Conservation (phyloP, 2,329 filamentous ascomycete genomes). For the Arthrobotrys musiformis region DNA sequence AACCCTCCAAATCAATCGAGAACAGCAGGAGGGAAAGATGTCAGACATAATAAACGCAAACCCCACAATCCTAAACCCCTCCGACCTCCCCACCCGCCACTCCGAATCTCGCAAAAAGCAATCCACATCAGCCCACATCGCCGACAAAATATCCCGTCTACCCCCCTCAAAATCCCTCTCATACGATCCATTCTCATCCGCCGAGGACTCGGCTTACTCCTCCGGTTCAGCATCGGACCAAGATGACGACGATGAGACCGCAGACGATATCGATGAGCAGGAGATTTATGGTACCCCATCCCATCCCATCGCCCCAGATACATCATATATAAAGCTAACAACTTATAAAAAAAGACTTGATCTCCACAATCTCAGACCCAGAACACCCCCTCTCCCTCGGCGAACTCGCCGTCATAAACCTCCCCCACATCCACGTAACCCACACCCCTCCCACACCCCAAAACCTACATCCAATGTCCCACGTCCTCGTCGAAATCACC, state of each 20-base stretch:
- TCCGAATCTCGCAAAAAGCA: constrained; percentile 53
- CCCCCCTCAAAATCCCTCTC: constrained; percentile 39
- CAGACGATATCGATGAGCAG: constrained; percentile 86
- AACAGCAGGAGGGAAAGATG: no score
- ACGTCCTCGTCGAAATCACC: constrained; percentile 86
- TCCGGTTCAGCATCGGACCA: constrained; percentile 42
- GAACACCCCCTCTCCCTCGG: constrained; percentile 95
- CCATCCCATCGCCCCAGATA: neutral
- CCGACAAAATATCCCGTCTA: constrained; percentile 60
- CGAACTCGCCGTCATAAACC: constrained; percentile 91
- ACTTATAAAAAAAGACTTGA: constrained; percentile 73
- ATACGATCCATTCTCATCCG: constrained; percentile 37
- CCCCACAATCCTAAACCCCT: constrained; percentile 87
- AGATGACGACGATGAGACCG: constrained; percentile 62
- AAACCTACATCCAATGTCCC: constrained; percentile 66
- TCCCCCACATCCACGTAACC: constrained; percentile 88
- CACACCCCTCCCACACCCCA: constrained; percentile 69
- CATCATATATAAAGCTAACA: neutral
- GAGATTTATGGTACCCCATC: constrained; percentile 84
- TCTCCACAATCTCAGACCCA: constrained; percentile 92
- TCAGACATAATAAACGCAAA: constrained; percentile 78
- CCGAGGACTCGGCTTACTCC: constrained; percentile 47
- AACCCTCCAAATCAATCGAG: neutral
- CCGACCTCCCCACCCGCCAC: constrained; percentile 83
- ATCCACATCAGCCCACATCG: constrained; percentile 58